phyloP scores from a whole-genome alignment of 176 grass and related monocot species.

The Canna indica region DNA sequence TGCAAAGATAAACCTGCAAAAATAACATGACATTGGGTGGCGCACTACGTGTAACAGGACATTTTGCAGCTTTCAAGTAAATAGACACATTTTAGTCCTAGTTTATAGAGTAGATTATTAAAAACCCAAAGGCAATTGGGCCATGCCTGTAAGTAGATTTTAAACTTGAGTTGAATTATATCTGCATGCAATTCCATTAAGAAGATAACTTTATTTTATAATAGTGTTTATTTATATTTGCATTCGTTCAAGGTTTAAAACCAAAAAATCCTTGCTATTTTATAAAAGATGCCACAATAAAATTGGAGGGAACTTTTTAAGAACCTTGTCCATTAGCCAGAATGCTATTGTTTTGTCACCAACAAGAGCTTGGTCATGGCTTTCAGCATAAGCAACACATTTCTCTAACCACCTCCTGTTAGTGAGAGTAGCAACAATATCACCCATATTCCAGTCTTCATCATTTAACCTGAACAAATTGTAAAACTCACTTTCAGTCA shows the following conservation, averaged over 20 bases:
- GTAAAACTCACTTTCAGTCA: neutral
- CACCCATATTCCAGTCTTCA: constrained; percentile 77
- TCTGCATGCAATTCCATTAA: too few species aligned
- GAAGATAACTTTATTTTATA: too few species aligned
- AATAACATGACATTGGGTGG: too few species aligned
- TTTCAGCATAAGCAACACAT: constrained; percentile 94
- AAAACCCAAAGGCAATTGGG: neutral
- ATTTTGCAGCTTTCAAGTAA: too few species aligned
- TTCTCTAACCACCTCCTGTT: constrained; percentile 97
- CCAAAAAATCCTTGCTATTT: neutral
- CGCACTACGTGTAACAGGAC: too few species aligned
- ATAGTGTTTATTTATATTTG: too few species aligned
- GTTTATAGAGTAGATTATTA: neutral
- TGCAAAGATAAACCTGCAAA: too few species aligned
- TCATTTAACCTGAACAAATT: constrained; percentile 44
- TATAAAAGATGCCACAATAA: neutral
- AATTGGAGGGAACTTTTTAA: neutral
- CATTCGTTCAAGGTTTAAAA: too few species aligned
- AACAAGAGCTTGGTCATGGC: constrained; percentile 95
- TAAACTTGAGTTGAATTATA: too few species aligned
- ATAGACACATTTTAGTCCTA: neutral
- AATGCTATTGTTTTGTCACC: constrained; percentile 98
- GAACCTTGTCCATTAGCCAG: constrained; percentile 52
- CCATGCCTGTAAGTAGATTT: neutral
- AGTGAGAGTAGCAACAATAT: constrained; percentile 81